Percentiles rank a stretch among this genome's conserved stretches.
phyloP scores from a whole-genome alignment of 306 rosid species.

The Ceratonia siliqua region DNA sequence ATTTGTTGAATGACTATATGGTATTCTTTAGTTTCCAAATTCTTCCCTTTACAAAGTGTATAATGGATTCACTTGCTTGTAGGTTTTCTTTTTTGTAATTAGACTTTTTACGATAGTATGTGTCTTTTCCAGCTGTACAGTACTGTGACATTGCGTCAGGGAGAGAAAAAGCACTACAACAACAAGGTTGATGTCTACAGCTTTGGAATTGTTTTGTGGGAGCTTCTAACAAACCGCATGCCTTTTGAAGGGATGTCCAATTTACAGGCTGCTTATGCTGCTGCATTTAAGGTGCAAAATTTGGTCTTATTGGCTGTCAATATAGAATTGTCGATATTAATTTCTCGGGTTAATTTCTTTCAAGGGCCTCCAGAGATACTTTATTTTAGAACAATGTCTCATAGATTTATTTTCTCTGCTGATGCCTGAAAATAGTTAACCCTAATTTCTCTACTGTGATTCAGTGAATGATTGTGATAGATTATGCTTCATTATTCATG shows the following conservation, averaged over 20 bases:
- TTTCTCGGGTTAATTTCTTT: too few species aligned
- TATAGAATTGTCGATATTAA: too few species aligned
- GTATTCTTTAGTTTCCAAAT: neutral
- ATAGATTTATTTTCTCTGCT: too few species aligned
- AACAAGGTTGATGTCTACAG: constrained; percentile 97
- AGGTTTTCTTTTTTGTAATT: neutral
- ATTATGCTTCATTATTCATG: neutral
- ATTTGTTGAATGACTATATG: neutral
- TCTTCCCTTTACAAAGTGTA: neutral
- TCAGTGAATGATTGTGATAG: neutral
- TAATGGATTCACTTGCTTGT: neutral
- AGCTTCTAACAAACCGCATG: constrained; percentile 94
- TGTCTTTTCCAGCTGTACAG: constrained; percentile 79
- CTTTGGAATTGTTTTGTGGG: constrained; percentile 98
- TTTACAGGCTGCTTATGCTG: constrained; percentile 99
- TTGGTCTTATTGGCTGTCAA: neutral
- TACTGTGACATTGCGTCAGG: constrained; percentile 95
- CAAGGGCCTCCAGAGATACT: too few species aligned
- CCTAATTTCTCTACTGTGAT: constrained; percentile 10
- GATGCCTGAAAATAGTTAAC: too few species aligned
- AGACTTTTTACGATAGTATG: neutral
- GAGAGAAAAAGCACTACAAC: constrained; percentile 98
- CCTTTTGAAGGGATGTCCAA: constrained; percentile 99
- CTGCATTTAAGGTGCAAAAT: constrained; percentile 88
- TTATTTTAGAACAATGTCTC: too few species aligned